These are phyloP conservation scores for Diddensiella caesifluorescens DNA, from an alignment of 805 yeast species.

Conservation along the genomic window DNA sequence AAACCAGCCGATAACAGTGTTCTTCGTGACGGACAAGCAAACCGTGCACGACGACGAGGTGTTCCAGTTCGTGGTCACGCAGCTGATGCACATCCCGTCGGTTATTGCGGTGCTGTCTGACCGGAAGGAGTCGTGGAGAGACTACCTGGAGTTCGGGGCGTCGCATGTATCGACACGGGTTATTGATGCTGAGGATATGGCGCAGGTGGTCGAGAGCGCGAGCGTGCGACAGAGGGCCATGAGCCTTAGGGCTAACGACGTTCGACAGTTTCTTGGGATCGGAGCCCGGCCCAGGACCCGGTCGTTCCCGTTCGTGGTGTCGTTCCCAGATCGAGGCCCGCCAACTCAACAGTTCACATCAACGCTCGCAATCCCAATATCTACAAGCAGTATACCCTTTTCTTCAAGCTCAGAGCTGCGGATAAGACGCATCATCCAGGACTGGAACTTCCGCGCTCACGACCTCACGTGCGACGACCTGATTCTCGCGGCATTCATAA, in stretches of 20 bases:
- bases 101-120: conserved; percentile 12
- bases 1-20: no score
- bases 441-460: conserved; percentile 70
- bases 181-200: not conserved
- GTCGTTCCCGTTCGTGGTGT: not conserved
- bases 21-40: no score
- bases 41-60: conserved; percentile 3
- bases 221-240: not conserved
- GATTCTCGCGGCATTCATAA: conserved; percentile 51
- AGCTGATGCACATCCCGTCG: conserved; percentile 15
- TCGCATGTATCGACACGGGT: conserved; percentile 2
- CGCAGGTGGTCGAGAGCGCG: not conserved
- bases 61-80: conserved; percentile 13
- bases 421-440: not conserved
- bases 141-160: conserved; percentile 13
- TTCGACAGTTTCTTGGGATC: conserved; percentile 8
- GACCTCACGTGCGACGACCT: conserved; percentile 60
- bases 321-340: no score
- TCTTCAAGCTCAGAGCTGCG: not conserved
- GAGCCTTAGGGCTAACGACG: conserved; percentile 9
- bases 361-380: not conserved
- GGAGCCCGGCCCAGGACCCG: no score
- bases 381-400: not conserved
- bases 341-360: no score
- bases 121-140: conserved; percentile 7